Base-by-base conservation (phyloP, 192 early-diverging fungal species). In the Funneliformis geosporum region DNA sequence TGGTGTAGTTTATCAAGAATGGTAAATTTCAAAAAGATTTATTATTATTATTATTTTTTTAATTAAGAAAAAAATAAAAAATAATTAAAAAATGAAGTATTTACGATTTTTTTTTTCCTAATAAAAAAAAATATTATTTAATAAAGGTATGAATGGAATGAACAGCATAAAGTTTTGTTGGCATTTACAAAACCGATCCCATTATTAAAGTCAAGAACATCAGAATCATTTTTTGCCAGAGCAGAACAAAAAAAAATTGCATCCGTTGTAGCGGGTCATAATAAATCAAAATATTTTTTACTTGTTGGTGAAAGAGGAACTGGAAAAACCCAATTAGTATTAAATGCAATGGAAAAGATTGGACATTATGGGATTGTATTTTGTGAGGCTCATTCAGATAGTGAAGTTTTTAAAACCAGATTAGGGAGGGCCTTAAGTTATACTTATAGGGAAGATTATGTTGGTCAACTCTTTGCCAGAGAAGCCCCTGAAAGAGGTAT, bases 361-460 rank as follows among this genome's bases (percentile, higher is more conserved):
- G 40, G 40, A 59, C 76, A 78, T 47, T 68, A 59, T 55, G 76
- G 76, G 16, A 8, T 68, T 50, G 76, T 78, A 69, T 78, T 78
- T 69, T 47, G 23, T 40, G 76, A 78, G 0, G 76, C 76, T 65
- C 76, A 78, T 78, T 78, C 76, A 25, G 76, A 78, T n/a, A 68
- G 76, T 69, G 76, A 78, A 23, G 47, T 78, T n/a, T 78, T 78
- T 38, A 78, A 78, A 60, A 40, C 65, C 4, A 69, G 76, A 21
- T 64, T 78, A 47, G 76, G 76, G 9, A 78, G 59, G 59, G 66
- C 76, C 0, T 59, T 78, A 59, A 67, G 38, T 23, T 78, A 78
- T 78, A 69, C 50, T 50, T 78, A 68, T 78, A 66, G 76, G 38
- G 76, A 78, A 59, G 76, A 78, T 39, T 78, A 78, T 69, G 76